phyloP scores from a whole-genome alignment of 176 grass and related monocot species.

The Melocanna baccifera region DNA sequence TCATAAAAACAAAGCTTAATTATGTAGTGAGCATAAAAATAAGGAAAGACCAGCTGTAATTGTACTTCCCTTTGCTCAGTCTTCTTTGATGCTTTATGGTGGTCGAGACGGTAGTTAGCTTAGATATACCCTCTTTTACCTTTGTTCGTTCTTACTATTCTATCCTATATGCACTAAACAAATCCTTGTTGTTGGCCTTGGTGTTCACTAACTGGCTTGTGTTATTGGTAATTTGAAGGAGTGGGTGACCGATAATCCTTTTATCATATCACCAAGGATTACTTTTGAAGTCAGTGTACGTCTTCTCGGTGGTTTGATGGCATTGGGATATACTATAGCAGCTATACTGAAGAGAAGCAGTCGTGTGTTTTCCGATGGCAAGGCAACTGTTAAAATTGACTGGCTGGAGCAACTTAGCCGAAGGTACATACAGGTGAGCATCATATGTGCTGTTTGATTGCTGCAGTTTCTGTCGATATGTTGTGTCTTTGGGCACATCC shows the following conservation, averaged over 20 bases:
- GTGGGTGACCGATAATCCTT: conserved; percentile 92
- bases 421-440: conserved; percentile 76
- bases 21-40: not conserved
- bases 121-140: not conserved
- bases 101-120: not conserved
- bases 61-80: not conserved
- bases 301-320: conserved; percentile 98
- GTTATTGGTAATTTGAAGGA: conserved; percentile 52
- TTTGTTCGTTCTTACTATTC: not conserved
- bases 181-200: not conserved
- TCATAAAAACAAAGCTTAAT: not conserved
- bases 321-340: conserved; percentile 92
- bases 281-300: conserved; percentile 98
- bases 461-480: conserved; percentile 15
- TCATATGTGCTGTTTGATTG: conserved; percentile 4
- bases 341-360: conserved; percentile 94
- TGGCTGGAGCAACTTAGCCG: conserved; percentile 88
- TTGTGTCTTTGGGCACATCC: conserved; percentile 2
- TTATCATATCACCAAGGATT: conserved; percentile 99
- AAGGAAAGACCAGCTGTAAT: not conserved
- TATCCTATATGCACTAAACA: not conserved
- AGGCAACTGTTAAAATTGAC: conserved; percentile 91
- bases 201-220: conserved; percentile 17
- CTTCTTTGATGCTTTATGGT: not conserved
- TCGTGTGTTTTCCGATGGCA: conserved; percentile 78